Conservation (phyloP, 768 basidiomycete species). For the Dentipellis sp. region DNA sequence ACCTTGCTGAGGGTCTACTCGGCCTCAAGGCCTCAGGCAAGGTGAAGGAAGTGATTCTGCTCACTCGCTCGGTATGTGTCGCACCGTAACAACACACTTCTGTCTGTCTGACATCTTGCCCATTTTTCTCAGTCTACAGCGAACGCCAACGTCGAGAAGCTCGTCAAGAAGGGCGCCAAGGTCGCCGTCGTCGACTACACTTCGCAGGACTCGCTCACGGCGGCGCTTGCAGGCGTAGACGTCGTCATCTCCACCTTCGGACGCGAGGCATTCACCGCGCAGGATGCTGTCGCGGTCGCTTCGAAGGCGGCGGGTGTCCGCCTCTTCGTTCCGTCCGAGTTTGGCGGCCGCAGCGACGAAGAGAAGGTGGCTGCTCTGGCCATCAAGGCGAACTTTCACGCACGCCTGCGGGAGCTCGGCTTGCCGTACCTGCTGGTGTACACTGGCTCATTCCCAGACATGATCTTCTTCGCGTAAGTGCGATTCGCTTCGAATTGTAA, state of each 20-base stretch:
- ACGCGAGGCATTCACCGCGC: background rate
- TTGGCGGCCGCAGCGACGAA: background rate
- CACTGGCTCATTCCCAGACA: background rate
- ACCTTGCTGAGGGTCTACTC: no score
- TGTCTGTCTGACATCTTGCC: no score
- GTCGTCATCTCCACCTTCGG: slow-evolving; percentile 1
- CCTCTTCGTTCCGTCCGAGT: slow-evolving; percentile 3
- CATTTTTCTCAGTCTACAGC: no score
- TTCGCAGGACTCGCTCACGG: background rate
- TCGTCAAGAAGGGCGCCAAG: background rate
- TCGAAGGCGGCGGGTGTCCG: slow-evolving; percentile 1
- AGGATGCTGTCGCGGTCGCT: background rate
- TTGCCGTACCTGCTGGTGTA: background rate
- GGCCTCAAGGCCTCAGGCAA: no score
- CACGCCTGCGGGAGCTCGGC: background rate
- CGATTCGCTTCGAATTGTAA: background rate
- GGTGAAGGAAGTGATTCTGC: no score
- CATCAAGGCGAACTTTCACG: background rate
- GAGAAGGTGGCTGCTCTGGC: background rate
- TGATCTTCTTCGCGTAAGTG: background rate
- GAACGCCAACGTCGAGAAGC: background rate
- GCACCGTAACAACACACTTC: no score
- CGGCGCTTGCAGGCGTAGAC: background rate
- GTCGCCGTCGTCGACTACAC: background rate
- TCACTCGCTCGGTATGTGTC: no score